phyloP scores from a whole-genome alignment of 805 yeast species.

The Priceomyces melissophilus region DNA sequence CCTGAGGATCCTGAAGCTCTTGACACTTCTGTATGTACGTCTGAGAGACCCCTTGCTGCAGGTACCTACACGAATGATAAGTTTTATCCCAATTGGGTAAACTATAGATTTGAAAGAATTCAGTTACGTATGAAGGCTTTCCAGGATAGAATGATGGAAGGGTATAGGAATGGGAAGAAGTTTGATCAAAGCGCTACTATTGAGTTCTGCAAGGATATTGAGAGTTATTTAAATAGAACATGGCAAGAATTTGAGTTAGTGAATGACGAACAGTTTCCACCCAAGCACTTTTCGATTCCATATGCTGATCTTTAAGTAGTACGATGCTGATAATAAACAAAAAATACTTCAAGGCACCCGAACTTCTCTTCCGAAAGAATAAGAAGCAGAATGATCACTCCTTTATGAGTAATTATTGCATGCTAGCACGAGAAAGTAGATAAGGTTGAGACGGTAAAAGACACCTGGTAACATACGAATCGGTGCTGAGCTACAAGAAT shows the following conservation, averaged over 20 bases:
- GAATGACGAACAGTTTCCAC: constrained; percentile 3
- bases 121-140: constrained; percentile 1
- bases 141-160: neutral
- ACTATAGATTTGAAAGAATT: constrained; percentile 5
- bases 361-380: no score
- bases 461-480: no score
- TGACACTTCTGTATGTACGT: constrained; percentile 4
- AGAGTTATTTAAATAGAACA: constrained; percentile 17
- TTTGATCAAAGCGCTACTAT: constrained; percentile 30
- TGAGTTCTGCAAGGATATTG: constrained; percentile 21
- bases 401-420: no score
- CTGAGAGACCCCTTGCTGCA: constrained; percentile 5
- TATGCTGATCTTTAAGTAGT: constrained; percentile 1
- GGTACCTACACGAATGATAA: constrained; percentile 3
- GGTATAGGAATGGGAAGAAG: constrained; percentile 1
- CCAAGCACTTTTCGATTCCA: constrained; percentile 1
- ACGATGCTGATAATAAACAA: no score
- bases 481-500: no score
- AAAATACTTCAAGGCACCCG: no score
- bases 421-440: no score
- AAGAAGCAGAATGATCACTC: no score
- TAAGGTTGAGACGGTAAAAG: no score
- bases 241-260: constrained; percentile 27
- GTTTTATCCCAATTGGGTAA: constrained; percentile 6
- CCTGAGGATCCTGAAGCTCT: constrained; percentile 4